Conservation (phyloP, 257 asterid genomes). For the Cinchona pubescens region DNA sequence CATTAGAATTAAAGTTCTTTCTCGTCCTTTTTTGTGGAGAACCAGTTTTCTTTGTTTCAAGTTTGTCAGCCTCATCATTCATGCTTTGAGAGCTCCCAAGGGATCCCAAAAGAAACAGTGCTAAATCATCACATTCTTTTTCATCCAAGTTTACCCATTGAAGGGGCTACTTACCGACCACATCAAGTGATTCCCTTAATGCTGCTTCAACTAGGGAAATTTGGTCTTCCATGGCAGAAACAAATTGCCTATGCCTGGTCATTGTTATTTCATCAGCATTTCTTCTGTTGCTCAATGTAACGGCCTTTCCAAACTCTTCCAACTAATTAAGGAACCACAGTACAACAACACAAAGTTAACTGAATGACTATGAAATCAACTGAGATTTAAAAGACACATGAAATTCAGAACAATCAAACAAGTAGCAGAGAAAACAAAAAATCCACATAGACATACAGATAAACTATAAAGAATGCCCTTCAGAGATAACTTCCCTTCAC, state of each 20-base stretch:
- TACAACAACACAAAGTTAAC: not conserved
- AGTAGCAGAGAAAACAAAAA: too few species aligned
- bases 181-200: conserved; percentile 48
- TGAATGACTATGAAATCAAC: conserved; percentile 7
- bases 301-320: conserved; percentile 90
- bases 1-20: conserved; percentile 22
- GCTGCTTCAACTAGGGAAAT: conserved; percentile 59
- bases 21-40: conserved; percentile 30
- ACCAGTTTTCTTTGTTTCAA: conserved; percentile 21
- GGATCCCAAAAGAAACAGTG: conserved; percentile 70
- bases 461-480: too few species aligned
- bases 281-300: conserved; percentile 66
- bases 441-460: too few species aligned
- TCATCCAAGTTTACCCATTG: conserved; percentile 74
- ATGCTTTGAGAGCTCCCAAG: conserved; percentile 27
- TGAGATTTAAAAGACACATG: too few species aligned
- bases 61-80: conserved; percentile 30
- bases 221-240: conserved; percentile 65
- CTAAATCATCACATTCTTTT: conserved; percentile 70
- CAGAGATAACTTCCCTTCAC: too few species aligned
- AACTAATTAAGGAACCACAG: conserved; percentile 38
- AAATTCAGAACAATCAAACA: too few species aligned
- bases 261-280: conserved; percentile 57
- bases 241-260: conserved; percentile 67
- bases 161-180: conserved; percentile 56